Evolutionary conservation across 805 yeast genomes (phyloP).

Genomic region (Metschnikowia kofuensis): DNA sequence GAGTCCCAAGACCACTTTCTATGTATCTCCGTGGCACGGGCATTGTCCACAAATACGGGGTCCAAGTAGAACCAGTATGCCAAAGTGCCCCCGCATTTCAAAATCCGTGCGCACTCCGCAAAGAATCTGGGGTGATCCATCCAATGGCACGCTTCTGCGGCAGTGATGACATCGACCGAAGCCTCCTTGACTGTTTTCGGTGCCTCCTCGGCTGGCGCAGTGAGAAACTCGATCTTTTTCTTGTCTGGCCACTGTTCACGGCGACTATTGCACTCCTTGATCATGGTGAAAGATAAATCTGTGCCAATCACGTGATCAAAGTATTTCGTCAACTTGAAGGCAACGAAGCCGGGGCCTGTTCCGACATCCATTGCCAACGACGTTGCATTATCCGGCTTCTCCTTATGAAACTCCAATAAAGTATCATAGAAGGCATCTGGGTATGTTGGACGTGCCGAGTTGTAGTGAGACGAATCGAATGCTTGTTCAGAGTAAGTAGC

Average conservation of each 20-base stretch:
- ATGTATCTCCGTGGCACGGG: slow-evolving; percentile 54
- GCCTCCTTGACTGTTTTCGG: slow-evolving; percentile 20
- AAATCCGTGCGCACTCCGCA: slow-evolving; percentile 44
- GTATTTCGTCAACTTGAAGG: slow-evolving; percentile 46
- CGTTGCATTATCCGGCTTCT: slow-evolving; percentile 19
- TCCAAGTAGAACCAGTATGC: slow-evolving; percentile 82
- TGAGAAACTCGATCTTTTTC: slow-evolving; percentile 18
- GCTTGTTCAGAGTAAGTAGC: slow-evolving; percentile 55
- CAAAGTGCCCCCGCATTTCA: slow-evolving; percentile 63
- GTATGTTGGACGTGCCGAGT: slow-evolving; percentile 63
- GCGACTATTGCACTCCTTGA: slow-evolving; percentile 28
- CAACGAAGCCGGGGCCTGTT: slow-evolving; percentile 78
- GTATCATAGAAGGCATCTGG: slow-evolving; percentile 48
- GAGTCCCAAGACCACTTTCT: slow-evolving; percentile 47
- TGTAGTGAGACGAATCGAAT: slow-evolving; percentile 54
- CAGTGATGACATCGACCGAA: slow-evolving; percentile 62
- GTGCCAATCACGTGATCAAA: slow-evolving; percentile 58
- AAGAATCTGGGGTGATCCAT: slow-evolving; percentile 56
- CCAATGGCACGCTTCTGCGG: slow-evolving; percentile 92
- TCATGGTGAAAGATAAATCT: slow-evolving; percentile 61
- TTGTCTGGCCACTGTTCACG: slow-evolving; percentile 2
- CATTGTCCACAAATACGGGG: slow-evolving; percentile 53
- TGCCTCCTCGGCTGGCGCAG: slow-evolving; percentile 26
- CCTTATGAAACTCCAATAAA: slow-evolving; percentile 40
- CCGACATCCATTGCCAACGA: slow-evolving; percentile 64